Evolutionary conservation across 176 grass and related monocot species (phyloP).

Genomic region (Otatea glauca): DNA sequence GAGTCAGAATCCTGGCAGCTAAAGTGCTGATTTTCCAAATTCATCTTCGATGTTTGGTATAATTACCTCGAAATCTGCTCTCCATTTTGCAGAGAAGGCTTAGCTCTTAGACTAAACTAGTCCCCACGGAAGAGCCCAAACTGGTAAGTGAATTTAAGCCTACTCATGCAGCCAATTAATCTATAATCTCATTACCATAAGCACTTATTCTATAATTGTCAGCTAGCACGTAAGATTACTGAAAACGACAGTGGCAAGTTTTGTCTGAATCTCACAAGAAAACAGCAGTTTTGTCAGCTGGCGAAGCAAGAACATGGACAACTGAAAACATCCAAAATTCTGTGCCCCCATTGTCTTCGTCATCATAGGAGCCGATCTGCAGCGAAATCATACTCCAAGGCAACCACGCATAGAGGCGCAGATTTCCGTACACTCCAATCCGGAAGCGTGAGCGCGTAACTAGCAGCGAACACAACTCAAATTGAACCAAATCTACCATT

Average conservation of each 20-base stretch:
- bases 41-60: background rate
- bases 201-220: background rate
- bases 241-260: background rate
- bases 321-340: background rate
- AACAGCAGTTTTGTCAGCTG: conserved; percentile 3
- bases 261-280: conserved; percentile 19
- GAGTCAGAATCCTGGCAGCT: background rate
- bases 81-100: background rate
- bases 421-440: conserved; percentile 15
- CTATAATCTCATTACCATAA: background rate
- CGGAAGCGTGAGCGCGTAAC: background rate
- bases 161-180: background rate
- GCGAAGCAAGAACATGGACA: background rate
- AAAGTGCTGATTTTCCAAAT: background rate
- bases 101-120: background rate
- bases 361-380: background rate
- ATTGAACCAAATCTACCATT: conserved; percentile 23
- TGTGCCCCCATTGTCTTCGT: background rate
- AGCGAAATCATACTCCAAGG: background rate
- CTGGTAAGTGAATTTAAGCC: background rate
- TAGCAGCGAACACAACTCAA: background rate
- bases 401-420: background rate
- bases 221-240: background rate
- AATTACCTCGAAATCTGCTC: background rate
- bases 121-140: background rate